Percentiles rank a stretch among this genome's conserved stretches.
Evolutionary conservation across 129 eudicot species (phyloP).

Genomic region (Heracleum sosnowskyi): DNA sequence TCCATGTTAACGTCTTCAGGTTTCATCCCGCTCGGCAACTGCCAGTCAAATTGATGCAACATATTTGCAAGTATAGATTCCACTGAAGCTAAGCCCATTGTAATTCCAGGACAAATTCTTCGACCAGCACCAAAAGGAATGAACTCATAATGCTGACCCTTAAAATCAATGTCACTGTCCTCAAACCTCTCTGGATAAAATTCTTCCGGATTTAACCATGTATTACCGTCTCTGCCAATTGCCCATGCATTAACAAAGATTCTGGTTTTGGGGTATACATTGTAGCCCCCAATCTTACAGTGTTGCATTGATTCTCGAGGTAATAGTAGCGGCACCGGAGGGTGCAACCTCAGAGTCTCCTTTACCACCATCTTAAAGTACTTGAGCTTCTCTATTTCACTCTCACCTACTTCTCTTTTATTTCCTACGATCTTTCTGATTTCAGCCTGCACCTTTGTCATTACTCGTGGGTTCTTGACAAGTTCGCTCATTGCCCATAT

Average conservation of each 20-base stretch:
- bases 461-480: constrained; percentile 23
- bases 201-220: constrained; percentile 28
- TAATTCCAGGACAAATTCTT: constrained; percentile 29
- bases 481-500: constrained; percentile 46
- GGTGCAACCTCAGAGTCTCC: constrained; percentile 36
- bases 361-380: constrained; percentile 36
- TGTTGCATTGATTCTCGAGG: constrained; percentile 23
- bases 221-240: constrained; percentile 24
- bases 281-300: constrained; percentile 20
- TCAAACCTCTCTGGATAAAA: constrained; percentile 45
- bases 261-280: constrained; percentile 19
- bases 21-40: constrained; percentile 18
- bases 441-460: constrained; percentile 31
- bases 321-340: constrained; percentile 20
- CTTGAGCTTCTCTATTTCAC: constrained; percentile 14
- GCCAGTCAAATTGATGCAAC: constrained; percentile 31
- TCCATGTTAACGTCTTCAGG: constrained; percentile 29
- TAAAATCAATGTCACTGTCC: constrained; percentile 22
- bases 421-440: constrained; percentile 20
- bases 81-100: background rate
- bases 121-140: constrained; percentile 48
- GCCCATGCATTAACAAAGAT: constrained; percentile 33
- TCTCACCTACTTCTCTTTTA: constrained; percentile 3
- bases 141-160: constrained; percentile 33
- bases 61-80: constrained; percentile 27